Base-by-base conservation (phyloP, 495 filamentous ascomycete species). In the Pseudoneurospora amorphoporcata region DNA sequence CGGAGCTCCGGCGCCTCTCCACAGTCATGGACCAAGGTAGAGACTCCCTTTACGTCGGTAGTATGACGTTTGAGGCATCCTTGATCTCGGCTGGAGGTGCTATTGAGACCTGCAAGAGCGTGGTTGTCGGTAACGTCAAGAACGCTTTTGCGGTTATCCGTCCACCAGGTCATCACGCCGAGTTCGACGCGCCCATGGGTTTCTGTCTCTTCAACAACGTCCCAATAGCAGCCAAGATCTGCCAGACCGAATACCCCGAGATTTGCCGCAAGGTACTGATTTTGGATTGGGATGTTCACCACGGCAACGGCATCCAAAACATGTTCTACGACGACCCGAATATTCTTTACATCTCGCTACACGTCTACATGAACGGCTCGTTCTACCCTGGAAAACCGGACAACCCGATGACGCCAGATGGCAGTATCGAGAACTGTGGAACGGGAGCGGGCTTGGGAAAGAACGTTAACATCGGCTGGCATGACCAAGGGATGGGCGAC, bases 171-270 rank as follows among this genome's bases (percentile, higher is more conserved):
- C 95, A 99, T 76, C 95, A 99, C 82, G 96, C 95, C 1, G 96
- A 98, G 77, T 87, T 86, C 69, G 86, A 95, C 75, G 83, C 87
- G 16, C 86, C 95, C 7, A 94, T 95, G 88, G 95, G 95, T 0
- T 99, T 99, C 78, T 99, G 95, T 80, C 83, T 98, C 17, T 98
- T 97, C 79, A 97, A 99, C 82, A 99, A 99, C 81, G 96, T 98
- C 12, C 91, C 91, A 39, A 91, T 99, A 70, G 94, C 94, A 2
- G 90, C 94, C 9, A 90, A 88, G 70, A 91, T 94, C 68, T 96
- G 94, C 75, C 93, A 94, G 78, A 80, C 82, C 38, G 88, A 91
- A 47, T 92, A 90, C 73, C 91, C 91, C 4, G 89, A 95, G 0
- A 81, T 81, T 0, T 97, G 93, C 78, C 90, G 93, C 42, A 98